Evolutionary conservation across 2,329 filamentous ascomycete species (phyloP).

Genomic region (Trichoderma brevicompactum): DNA sequence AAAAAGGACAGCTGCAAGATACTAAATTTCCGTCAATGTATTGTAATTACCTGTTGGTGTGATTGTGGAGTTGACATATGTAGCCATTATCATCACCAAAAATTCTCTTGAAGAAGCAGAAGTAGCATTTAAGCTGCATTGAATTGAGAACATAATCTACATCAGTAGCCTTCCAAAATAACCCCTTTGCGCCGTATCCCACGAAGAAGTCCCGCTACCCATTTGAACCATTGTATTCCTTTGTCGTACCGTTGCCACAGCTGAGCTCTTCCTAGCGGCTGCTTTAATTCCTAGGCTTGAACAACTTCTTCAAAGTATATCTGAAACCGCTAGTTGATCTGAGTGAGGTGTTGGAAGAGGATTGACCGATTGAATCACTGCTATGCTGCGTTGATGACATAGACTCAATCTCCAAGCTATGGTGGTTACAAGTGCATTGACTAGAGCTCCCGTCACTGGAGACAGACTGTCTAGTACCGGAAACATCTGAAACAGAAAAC

Average conservation of each 20-base stretch:
- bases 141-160: constrained; percentile 1
- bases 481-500: constrained; percentile 11
- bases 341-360: neutral
- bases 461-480: neutral
- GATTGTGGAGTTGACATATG: neutral
- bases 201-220: neutral
- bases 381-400: constrained; percentile 11
- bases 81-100: neutral
- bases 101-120: neutral
- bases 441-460: neutral
- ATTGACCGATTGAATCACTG: neutral
- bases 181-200: constrained; percentile 12
- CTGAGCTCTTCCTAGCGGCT: neutral
- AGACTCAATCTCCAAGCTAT: constrained; percentile 12
- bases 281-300: neutral
- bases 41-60: neutral
- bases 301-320: neutral
- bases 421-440: constrained; percentile 7
- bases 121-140: neutral
- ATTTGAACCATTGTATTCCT: neutral
- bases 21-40: neutral
- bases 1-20: neutral
- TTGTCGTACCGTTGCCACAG: neutral
- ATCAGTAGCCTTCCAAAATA: constrained; percentile 6
- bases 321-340: constrained; percentile 3